Conservation (phyloP, 345 rosid genomes). For the Reutealis trisperma region DNA sequence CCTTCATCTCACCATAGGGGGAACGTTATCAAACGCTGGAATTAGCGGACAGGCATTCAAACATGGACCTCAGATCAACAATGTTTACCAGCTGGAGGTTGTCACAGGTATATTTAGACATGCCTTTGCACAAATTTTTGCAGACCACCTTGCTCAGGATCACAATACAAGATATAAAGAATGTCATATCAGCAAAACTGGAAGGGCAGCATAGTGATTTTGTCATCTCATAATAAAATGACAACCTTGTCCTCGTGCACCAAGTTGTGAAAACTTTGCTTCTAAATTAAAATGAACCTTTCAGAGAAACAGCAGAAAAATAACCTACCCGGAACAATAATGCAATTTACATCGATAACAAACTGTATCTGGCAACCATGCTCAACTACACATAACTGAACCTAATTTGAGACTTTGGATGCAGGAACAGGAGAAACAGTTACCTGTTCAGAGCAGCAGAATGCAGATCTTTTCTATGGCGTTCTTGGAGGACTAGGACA, state of each 20-base stretch:
- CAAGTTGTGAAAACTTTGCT: background rate
- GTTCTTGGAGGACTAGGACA: conserved; percentile 98
- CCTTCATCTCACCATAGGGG: conserved; percentile 89
- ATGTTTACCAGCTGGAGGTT: conserved; percentile 81
- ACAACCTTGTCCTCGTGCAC: conserved; percentile 15
- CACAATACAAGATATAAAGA: background rate
- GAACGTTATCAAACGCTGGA: conserved; percentile 90
- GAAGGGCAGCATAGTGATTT: background rate
- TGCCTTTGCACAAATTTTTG: background rate
- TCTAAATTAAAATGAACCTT: conserved; percentile 6
- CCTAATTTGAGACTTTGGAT: conserved; percentile 22
- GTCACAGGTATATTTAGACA: conserved; percentile 67
- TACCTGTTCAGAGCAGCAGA: conserved; percentile 73
- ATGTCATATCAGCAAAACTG: background rate
- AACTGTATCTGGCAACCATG: background rate
- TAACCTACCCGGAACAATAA: background rate
- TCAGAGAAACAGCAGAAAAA: background rate
- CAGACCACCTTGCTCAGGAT: background rate
- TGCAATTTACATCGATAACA: conserved; percentile 12
- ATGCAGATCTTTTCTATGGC: conserved; percentile 78
- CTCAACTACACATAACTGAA: conserved; percentile 1
- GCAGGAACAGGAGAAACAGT: conserved; percentile 90
- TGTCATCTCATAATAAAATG: conserved; percentile 8
- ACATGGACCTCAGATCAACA: conserved; percentile 87
- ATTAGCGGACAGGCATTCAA: conserved; percentile 93